Percentiles rank a stretch among this genome's conserved stretches.
These are phyloP conservation scores for Candida buenavistaensis DNA, from an alignment of 1,139 yeast genomes.

Conservation along the genomic window DNA sequence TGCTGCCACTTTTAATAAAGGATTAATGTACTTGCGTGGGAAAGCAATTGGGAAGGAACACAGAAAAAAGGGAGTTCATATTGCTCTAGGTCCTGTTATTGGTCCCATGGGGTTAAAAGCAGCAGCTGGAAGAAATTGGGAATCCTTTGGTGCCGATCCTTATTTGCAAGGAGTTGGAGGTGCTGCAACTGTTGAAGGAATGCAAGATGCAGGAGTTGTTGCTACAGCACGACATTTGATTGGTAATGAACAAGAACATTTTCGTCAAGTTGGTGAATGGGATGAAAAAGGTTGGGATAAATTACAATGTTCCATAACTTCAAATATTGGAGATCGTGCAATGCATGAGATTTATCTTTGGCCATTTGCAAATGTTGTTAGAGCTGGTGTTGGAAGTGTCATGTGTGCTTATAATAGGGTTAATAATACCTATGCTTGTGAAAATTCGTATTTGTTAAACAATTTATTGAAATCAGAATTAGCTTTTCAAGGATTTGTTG, in stretches of 20 bases:
- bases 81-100: constrained; percentile 59
- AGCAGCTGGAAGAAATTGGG: constrained; percentile 68
- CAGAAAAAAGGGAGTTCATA: constrained; percentile 57
- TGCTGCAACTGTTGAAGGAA: constrained; percentile 53
- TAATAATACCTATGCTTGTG: constrained; percentile 61
- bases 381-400: constrained; percentile 60
- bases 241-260: constrained; percentile 66
- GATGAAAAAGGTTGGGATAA: constrained; percentile 45
- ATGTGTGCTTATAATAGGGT: constrained; percentile 65
- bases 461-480: constrained; percentile 58
- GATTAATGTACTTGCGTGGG: constrained; percentile 52
- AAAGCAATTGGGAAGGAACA: constrained; percentile 59
- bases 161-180: constrained; percentile 60
- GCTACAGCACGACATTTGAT: constrained; percentile 57
- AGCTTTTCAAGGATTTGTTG: constrained; percentile 67
- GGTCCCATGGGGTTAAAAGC: constrained; percentile 69
- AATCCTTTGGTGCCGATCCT: constrained; percentile 65
- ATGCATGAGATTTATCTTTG: constrained; percentile 64
- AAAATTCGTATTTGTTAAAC: constrained; percentile 58
- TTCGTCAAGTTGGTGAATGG: constrained; percentile 61
- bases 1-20: constrained; percentile 59
- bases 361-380: constrained; percentile 67
- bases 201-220: constrained; percentile 59
- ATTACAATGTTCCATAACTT: constrained; percentile 38
- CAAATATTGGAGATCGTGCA: constrained; percentile 61